These are phyloP conservation scores for Pezicula neosporulosa DNA, from an alignment of 2,329 filamentous ascomycete species.

Conservation along the genomic window DNA sequence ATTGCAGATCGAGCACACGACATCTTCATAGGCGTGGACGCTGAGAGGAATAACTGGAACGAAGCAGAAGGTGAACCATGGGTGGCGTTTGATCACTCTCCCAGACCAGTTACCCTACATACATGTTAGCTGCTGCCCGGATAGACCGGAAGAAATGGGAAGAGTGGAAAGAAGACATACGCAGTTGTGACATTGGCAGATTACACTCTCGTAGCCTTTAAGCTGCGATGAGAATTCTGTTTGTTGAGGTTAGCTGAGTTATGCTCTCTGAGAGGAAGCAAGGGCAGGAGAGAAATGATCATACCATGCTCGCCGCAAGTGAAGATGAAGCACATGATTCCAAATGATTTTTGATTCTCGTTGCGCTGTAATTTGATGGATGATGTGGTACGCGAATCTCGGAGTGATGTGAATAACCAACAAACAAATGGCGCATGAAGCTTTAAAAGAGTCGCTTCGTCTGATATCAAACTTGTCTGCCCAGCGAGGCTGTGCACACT, in stretches of 20 bases:
- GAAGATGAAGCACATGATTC: conserved; percentile 27
- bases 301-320: conserved; percentile 30
- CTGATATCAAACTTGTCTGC: no score
- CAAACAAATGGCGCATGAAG: not conserved
- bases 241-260: conserved; percentile 10
- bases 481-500: no score
- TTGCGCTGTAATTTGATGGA: not conserved
- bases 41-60: conserved; percentile 71
- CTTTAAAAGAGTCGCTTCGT: not conserved
- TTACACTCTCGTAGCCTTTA: conserved; percentile 56
- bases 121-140: not conserved
- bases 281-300: conserved; percentile 5
- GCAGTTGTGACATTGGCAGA: conserved; percentile 64
- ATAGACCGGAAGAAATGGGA: not conserved
- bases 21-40: conserved; percentile 63
- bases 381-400: not conserved
- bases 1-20: conserved; percentile 72
- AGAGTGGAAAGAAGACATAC: conserved; percentile 19
- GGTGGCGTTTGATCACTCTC: conserved; percentile 58
- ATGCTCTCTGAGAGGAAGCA: not conserved
- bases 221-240: conserved; percentile 29
- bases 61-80: conserved; percentile 81
- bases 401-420: no score
- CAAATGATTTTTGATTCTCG: not conserved
- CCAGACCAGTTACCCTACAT: conserved; percentile 54